phyloP scores from a whole-genome alignment of 768 basidiomycete species.

The Calocybe gangraenosa region DNA sequence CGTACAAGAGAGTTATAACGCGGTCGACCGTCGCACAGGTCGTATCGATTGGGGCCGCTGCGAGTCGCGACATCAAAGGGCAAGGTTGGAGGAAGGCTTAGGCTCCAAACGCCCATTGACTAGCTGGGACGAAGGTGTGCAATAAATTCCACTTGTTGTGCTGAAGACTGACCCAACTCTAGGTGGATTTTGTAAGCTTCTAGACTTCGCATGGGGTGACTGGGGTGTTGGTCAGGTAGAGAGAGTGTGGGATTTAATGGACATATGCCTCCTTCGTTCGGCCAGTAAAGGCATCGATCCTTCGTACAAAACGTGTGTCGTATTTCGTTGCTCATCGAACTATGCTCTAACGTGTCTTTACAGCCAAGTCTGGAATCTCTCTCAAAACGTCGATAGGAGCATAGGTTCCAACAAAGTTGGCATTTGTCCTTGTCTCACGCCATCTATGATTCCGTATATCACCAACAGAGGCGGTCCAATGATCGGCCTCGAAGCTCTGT shows the following conservation, averaged over 20 bases:
- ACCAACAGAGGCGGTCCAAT: conserved; percentile 95
- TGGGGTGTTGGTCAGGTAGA: conserved; percentile 94
- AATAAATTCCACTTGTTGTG: conserved; percentile 3
- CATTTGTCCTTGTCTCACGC: conserved; percentile 90
- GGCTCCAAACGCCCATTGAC: conserved; percentile 85
- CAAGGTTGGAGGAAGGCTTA: conserved; percentile 76
- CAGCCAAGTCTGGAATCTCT: conserved; percentile 92
- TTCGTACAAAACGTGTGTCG: conserved; percentile 77
- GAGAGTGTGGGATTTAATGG: conserved; percentile 93
- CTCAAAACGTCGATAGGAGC: conserved; percentile 93
- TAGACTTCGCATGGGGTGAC: conserved; percentile 90
- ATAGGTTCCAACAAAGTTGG: conserved; percentile 78
- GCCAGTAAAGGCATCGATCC: conserved; percentile 81
- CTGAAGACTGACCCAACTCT: neutral
- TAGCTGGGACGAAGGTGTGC: conserved; percentile 85
- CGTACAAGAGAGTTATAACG: conserved; percentile 61
- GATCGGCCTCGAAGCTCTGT: conserved; percentile 88
- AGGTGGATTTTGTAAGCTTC: conserved; percentile 82
- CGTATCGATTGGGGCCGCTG: conserved; percentile 90
- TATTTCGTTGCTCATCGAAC: conserved; percentile 2
- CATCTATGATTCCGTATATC: conserved; percentile 95
- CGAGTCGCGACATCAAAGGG: conserved; percentile 87
- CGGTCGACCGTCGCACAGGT: conserved; percentile 63
- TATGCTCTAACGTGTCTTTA: conserved; percentile 7
- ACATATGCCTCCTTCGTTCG: conserved; percentile 81